phyloP scores from a whole-genome alignment of 2,329 filamentous ascomycete species.

The Venturia effusa region DNA sequence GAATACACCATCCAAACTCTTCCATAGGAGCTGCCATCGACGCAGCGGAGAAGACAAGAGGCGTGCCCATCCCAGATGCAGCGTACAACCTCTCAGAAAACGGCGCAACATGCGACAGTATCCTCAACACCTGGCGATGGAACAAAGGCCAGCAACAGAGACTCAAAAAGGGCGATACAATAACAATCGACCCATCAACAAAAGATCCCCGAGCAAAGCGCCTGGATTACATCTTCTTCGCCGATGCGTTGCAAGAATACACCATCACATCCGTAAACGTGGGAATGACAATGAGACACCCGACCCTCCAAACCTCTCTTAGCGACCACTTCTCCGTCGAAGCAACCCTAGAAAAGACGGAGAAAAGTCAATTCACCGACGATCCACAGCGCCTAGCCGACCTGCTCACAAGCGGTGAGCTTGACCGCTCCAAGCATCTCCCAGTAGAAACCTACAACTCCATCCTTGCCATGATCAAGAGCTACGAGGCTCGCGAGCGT shows the following conservation, averaged over 20 bases:
- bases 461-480: conserved; percentile 59
- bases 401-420: conserved; percentile 11
- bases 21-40: conserved; percentile 66
- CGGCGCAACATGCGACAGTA: conserved; percentile 76
- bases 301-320: conserved; percentile 69
- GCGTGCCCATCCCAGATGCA: conserved; percentile 60
- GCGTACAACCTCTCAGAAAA: conserved; percentile 69
- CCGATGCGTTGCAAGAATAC: conserved; percentile 48
- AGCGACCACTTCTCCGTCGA: conserved; percentile 94
- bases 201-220: conserved; percentile 69
- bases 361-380: background rate
- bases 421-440: conserved; percentile 16
- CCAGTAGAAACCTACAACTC: conserved; percentile 51
- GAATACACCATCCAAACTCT: conserved; percentile 70
- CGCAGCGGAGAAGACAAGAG: conserved; percentile 53
- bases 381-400: background rate
- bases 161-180: conserved; percentile 53
- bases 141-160: conserved; percentile 56
- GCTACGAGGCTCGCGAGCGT: conserved; percentile 60
- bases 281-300: conserved; percentile 72
- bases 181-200: conserved; percentile 52
- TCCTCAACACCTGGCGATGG: conserved; percentile 93
- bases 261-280: conserved; percentile 59
- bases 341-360: conserved; percentile 49
- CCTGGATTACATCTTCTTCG: conserved; percentile 89